Evolutionary conservation across 2,329 filamentous ascomycete species (phyloP).

Genomic region (Nemania sp.): DNA sequence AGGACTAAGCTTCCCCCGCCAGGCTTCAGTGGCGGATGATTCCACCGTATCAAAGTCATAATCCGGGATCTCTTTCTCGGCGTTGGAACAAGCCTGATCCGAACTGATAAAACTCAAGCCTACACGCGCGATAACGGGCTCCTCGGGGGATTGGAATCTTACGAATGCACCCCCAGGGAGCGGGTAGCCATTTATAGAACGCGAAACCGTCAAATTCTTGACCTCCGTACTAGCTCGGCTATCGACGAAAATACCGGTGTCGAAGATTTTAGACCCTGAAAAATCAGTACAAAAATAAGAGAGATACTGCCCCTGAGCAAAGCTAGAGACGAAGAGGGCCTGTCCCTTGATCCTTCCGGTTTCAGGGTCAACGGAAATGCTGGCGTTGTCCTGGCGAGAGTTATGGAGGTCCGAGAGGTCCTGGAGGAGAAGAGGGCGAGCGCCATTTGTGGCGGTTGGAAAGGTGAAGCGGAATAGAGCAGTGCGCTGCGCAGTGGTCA

Average conservation of each 20-base stretch:
- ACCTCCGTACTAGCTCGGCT: constrained; percentile 63
- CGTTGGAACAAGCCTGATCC: constrained; percentile 74
- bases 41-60: constrained; percentile 71
- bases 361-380: constrained; percentile 63
- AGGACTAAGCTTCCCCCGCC: constrained; percentile 71
- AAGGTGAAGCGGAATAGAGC: constrained; percentile 76
- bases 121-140: constrained; percentile 71
- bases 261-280: constrained; percentile 65
- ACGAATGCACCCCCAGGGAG: constrained; percentile 73
- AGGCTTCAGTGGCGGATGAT: constrained; percentile 65
- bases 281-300: constrained; percentile 78
- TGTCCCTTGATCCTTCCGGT: constrained; percentile 73
- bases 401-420: constrained; percentile 74
- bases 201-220: constrained; percentile 61
- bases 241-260: constrained; percentile 72
- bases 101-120: constrained; percentile 77
- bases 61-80: constrained; percentile 75
- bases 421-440: constrained; percentile 71
- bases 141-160: constrained; percentile 64
- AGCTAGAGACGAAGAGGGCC: constrained; percentile 72
- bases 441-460: constrained; percentile 55
- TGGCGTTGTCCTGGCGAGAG: constrained; percentile 69
- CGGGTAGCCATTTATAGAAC: constrained; percentile 65
- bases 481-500: constrained; percentile 74
- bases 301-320: constrained; percentile 70